Conservation (phyloP, 2,329 filamentous ascomycete species). For the Neofusicoccum laricinum region DNA sequence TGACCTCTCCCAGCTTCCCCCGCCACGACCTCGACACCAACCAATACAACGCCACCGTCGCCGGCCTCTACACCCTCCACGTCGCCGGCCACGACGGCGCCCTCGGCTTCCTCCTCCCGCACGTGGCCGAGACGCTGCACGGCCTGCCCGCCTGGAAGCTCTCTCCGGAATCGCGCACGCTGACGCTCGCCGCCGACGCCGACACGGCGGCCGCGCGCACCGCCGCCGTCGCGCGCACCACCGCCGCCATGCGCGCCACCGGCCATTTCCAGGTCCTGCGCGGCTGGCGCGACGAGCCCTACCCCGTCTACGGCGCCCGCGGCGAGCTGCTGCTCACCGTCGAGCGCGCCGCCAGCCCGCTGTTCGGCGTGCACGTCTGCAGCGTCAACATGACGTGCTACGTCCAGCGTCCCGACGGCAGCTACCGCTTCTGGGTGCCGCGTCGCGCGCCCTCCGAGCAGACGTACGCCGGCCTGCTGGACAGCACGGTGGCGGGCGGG, state of each 20-base stretch:
- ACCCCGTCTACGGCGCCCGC: constrained; percentile 38
- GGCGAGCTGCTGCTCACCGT: constrained; percentile 42
- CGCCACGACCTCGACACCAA: constrained; percentile 61
- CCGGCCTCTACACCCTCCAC: constrained; percentile 62
- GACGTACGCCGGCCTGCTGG: constrained; percentile 87
- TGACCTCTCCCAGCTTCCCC: constrained; percentile 62
- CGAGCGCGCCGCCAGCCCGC: constrained; percentile 40
- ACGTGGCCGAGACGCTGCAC: constrained; percentile 57
- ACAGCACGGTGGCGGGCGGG: constrained; percentile 89
- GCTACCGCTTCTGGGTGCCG: constrained; percentile 81
- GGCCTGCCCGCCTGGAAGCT: constrained; percentile 61
- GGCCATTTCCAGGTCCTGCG: constrained; percentile 68
- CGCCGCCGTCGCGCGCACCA: constrained; percentile 54
- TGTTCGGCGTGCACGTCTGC: constrained; percentile 44
- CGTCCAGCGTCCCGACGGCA: constrained; percentile 40
- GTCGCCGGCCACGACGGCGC: constrained; percentile 59
- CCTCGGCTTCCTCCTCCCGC: constrained; percentile 59
- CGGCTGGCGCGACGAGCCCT: constrained; percentile 42
- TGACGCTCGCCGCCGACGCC: constrained; percentile 60
- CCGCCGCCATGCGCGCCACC: constrained; percentile 66
- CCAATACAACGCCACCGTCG: constrained; percentile 54
- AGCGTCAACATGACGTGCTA: constrained; percentile 43
- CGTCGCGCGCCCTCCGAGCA: constrained; percentile 72
- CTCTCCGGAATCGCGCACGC: constrained; percentile 57
- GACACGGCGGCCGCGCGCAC: constrained; percentile 63